These are phyloP conservation scores for Ziziphus jujuba DNA, from an alignment of 306 rosid genomes.

Conservation along the genomic window DNA sequence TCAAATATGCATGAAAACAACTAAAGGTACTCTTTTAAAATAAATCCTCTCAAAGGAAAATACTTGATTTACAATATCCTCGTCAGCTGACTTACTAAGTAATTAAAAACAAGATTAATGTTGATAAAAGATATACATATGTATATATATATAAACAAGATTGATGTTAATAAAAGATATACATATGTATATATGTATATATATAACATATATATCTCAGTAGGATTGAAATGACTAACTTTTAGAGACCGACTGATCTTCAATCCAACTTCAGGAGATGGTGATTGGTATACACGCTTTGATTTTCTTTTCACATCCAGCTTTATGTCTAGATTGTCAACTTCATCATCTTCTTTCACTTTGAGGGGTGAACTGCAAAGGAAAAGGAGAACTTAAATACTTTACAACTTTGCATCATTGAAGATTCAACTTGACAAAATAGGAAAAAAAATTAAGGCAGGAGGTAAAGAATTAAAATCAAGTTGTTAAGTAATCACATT, in stretches of 20 bases:
- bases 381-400: neutral
- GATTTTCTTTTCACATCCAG: conserved; percentile 69
- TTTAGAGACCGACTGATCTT: conserved; percentile 91
- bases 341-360: conserved; percentile 92
- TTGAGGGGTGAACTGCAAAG: conserved; percentile 71
- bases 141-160: too few species aligned
- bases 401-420: conserved; percentile 8
- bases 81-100: too few species aligned
- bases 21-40: too few species aligned
- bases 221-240: conserved; percentile 64
- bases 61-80: too few species aligned
- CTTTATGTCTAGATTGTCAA: conserved; percentile 83
- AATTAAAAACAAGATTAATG: neutral
- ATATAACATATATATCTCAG: conserved; percentile 2
- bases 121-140: too few species aligned
- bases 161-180: too few species aligned
- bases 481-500: conserved; percentile 41
- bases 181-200: too few species aligned
- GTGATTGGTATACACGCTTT: conserved; percentile 91
- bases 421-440: neutral
- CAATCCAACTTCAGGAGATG: conserved; percentile 83
- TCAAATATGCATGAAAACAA: neutral
- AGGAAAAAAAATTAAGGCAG: neutral
- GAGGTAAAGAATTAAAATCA: neutral
- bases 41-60: too few species aligned